Evolutionary conservation across 305 asterid genomes (phyloP), one percentile per base, ranked within the genome.

Genomic region (Petunia hybrid): DNA sequence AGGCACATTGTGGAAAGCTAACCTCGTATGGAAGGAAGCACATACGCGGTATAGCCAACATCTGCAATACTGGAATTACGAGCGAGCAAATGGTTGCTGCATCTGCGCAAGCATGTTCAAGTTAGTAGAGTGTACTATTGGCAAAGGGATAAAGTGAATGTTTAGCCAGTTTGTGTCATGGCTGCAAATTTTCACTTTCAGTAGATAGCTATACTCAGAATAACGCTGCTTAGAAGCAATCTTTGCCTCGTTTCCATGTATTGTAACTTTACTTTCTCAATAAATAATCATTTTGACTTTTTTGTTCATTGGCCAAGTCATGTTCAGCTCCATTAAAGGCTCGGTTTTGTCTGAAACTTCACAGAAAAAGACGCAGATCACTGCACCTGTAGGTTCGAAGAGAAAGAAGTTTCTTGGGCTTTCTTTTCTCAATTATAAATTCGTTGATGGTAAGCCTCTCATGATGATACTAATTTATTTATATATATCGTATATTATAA

Each of bases 21-120:
- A 73, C 36, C 9, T 0, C 46, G 1, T 73, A 73, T 5, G 78
- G 78, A 35, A 73, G 60, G 78, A 73, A 36, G 13, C 45, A 73
- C 8, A 5, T 73, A 35, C 62, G 78, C 51, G 78, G 78, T 35
- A 73, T 73, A 1, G 62, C 78, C 78, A 73, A 73, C 45, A 73
- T 73, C 14, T 48, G 78, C 14, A 73, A 73, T 12, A 45, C 46
- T 48, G 78, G 14, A 9, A 73, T 48, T 36, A 35, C 35, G 2
- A 73, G 35, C 35, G 78, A 48, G 2, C 4, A 35, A 48, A 73
- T 48, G 78, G 45, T 13, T 48, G 0, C 45, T 71, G 12, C 59
- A n/a, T 71, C 78, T 48, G 43, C 45, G 3, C 78, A 48, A 71
- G 36, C 45, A 71, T 71, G 78, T 71, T 71, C 45, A 71, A 71